Evolutionary conservation across 768 basidiomycete species (phyloP).

Genomic region (Gloeopeniophorella convolvens): DNA sequence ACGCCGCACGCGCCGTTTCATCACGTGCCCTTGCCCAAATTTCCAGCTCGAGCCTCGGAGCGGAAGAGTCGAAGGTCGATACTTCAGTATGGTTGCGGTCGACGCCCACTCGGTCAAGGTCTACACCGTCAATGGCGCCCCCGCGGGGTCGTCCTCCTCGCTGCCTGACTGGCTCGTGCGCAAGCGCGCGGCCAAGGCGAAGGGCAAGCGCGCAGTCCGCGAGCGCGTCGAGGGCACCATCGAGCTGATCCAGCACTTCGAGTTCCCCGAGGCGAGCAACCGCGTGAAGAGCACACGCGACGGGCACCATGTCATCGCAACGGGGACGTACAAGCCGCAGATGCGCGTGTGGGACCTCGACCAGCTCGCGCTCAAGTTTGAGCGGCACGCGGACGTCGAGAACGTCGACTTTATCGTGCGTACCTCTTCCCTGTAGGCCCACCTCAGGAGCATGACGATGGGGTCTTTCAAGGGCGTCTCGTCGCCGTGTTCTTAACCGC

Average conservation of each 20-base stretch:
- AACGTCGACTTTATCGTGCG: slow-evolving; percentile 98
- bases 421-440: slow-evolving; percentile 25
- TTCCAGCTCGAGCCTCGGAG: too few relatives aligned
- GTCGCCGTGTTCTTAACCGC: not conserved
- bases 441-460: slow-evolving; percentile 1
- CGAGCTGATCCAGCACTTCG: slow-evolving; percentile 92
- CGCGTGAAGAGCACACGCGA: slow-evolving; percentile 86
- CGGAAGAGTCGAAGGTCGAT: too few relatives aligned
- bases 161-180: slow-evolving; percentile 92
- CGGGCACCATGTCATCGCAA: slow-evolving; percentile 88
- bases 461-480: not conserved
- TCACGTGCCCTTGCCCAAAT: too few relatives aligned
- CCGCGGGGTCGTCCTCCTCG: slow-evolving; percentile 80
- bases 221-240: slow-evolving; percentile 81
- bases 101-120: slow-evolving; percentile 59
- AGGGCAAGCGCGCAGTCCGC: slow-evolving; percentile 52
- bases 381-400: slow-evolving; percentile 92
- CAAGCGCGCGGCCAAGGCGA: slow-evolving; percentile 58
- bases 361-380: slow-evolving; percentile 89
- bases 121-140: slow-evolving; percentile 93
- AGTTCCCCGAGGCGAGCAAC: slow-evolving; percentile 95
- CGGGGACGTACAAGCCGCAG: slow-evolving; percentile 97
- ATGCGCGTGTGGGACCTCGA: slow-evolving; percentile 94
- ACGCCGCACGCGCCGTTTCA: too few relatives aligned
- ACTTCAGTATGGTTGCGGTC: slow-evolving; percentile 14